Evolutionary conservation across 495 filamentous ascomycete genomes (phyloP).

Genomic region (Aspergillus campestris): DNA sequence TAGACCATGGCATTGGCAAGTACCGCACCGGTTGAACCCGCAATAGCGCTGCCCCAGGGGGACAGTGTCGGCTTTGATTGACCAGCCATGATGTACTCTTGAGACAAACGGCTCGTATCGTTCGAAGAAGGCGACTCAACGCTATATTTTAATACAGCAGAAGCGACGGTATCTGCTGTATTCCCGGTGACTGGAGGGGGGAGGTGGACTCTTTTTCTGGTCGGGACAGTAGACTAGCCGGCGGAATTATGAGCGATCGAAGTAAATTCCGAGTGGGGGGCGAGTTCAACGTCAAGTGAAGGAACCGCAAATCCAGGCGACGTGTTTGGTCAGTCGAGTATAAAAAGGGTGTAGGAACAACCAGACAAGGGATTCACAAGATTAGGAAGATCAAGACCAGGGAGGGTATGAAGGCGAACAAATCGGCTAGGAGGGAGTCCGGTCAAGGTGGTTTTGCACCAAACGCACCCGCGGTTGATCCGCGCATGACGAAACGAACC

Average conservation of each 20-base stretch:
- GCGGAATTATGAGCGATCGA: background rate
- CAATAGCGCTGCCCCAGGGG: slow-evolving; percentile 88
- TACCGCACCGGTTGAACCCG: slow-evolving; percentile 88
- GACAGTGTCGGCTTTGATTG: slow-evolving; percentile 80
- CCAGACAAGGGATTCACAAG: too few relatives aligned
- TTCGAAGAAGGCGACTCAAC: background rate
- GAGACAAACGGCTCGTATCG: background rate
- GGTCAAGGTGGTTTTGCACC: background rate
- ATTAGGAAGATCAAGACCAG: too few relatives aligned
- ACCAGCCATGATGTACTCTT: slow-evolving; percentile 51
- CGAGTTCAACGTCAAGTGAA: too few relatives aligned
- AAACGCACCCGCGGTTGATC: slow-evolving; percentile 23
- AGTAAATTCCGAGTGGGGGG: slow-evolving; percentile 1
- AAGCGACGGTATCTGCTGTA: background rate
- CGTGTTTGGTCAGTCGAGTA: background rate
- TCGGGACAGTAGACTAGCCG: background rate
- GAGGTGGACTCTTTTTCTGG: background rate
- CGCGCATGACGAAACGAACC: slow-evolving; percentile 26
- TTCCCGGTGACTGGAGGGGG: background rate
- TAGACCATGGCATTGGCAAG: slow-evolving; percentile 95
- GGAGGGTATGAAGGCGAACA: slow-evolving; percentile 1
- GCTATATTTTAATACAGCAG: background rate
- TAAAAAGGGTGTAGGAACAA: background rate
- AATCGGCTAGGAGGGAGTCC: slow-evolving; percentile 1
- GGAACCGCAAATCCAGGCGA: too few relatives aligned